Evolutionary conservation across 2,329 filamentous ascomycete genomes (phyloP), one percentile per base, ranked within the genome.

Genomic region (Lachnellula cervina): DNA sequence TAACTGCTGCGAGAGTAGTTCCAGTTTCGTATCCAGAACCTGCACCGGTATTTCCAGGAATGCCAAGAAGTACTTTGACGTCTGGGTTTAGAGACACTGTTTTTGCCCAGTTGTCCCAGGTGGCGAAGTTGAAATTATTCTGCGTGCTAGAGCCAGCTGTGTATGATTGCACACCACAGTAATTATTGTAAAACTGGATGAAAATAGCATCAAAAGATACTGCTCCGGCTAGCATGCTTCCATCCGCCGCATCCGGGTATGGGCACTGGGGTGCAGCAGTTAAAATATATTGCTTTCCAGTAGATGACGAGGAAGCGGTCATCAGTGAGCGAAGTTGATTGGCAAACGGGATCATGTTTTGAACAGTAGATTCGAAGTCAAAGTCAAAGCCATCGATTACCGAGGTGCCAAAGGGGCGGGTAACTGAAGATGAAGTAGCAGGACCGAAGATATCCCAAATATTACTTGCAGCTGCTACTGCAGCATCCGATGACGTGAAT

Each of bases 301-400:
- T 70, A 23, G 77, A 76, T 19, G 72, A 14, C 7, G 51, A 52
- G 7, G 56, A 52, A 7, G 44, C 72, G 61, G 82, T 74, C 76
- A 85, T 84, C 35, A 77, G 70, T 16, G 68, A 63, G 32, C 84
- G 80, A 9, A 89, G 77, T 52, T 78, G 73, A 38, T 76, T 73
- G 1, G 79, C 84, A 62, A 90, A 88, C 1, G 80, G 72, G 0
- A 74, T 76, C 72, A 87, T 82, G 71, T 88, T 84, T 48, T 70
- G 70, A 14, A 80, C 78, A 2, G 71, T 70, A 4, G 52, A 75
- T 72, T 90, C 87, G 59, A 90, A 84, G 69, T 91, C 88, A 60
- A 90, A 83, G 71, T 91, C 88, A 69, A 91, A 90, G 4, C 88
- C 88, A 68, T 91, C 86, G 43, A 91, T 73, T 4, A 81, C 75